Base-by-base conservation (phyloP, 768 basidiomycete genomes). In the Tremella yokohamensis region DNA sequence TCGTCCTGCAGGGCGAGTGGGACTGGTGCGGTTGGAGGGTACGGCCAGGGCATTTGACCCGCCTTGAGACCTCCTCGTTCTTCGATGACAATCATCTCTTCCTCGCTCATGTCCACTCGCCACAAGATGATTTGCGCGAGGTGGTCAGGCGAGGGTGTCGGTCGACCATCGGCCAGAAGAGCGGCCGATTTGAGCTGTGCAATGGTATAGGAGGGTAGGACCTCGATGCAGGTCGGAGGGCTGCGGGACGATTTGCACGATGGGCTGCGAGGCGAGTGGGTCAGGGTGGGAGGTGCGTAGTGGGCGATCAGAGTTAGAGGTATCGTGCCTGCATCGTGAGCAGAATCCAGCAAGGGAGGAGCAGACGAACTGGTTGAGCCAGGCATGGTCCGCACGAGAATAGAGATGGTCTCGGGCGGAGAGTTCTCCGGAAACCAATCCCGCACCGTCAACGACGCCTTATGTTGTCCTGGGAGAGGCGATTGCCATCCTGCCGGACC, bases 31-130 rank as follows among this genome's bases (percentile, higher is more conserved):
- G 65, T 65, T 3, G 72, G 72, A 29, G 74, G 68, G 51, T 76
- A 75, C 65, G 74, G 74, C 74, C 74, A 76, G 16, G 74, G 74
- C 74, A 76, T 76, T 29, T 62, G 63, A 2, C 72, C 72, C 37
- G 58, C 57, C 52, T 68, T 72, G 25, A 73, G 54, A 6, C 72
- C 66, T 8, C 72, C 74, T 34, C 65, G 42, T 50, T 68, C 57
- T 38, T 73, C 69, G 53, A 72, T 72, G 18, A 72, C 69, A 6
- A 64, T 49, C 62, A 76, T 72, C 61, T 76, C 70, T 20, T 63
- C 65, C 48, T 69, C 63, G 16, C 59, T 69, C 72, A 76, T 70
- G n/a, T 68, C 70, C 11, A 76, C 72, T 20, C 65, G 57, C 74
- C 74, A 76, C 39, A 72, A 26, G 2, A 66, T 54, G 12, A 73